Evolutionary conservation across 139 green algal genomes (phyloP).

Genomic region (Chlorella vulgaris): DNA sequence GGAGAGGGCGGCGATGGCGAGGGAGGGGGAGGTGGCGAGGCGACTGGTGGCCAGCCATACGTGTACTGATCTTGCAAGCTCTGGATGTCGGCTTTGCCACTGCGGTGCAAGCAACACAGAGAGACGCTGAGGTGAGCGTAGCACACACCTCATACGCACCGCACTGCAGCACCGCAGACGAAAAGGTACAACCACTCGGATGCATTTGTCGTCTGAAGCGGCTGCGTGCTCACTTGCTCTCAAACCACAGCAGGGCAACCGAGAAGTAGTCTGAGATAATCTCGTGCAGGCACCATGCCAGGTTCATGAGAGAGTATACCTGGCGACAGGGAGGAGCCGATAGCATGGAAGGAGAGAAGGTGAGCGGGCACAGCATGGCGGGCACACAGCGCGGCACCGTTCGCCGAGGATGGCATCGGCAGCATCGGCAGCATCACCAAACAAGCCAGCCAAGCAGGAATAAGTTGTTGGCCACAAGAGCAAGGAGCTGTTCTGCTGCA

Average conservation of each 20-base stretch:
- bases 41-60: neutral
- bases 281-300: constrained; percentile 15
- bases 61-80: neutral
- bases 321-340: neutral
- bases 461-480: no score
- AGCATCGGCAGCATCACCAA: no score
- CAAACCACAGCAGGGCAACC: constrained; percentile 17
- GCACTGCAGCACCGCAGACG: no score
- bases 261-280: constrained; percentile 27
- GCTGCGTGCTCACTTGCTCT: constrained; percentile 28
- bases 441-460: no score
- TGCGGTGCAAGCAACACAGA: neutral
- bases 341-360: neutral
- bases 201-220: no score
- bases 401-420: no score
- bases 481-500: no score
- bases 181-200: no score
- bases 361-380: no score
- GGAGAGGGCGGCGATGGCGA: neutral
- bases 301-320: constrained; percentile 11
- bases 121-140: neutral
- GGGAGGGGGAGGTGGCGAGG: constrained; percentile 2
- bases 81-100: neutral
- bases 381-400: no score
- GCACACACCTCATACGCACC: neutral